phyloP scores from a whole-genome alignment of 352 stramenopile genomes.

The Phytophthora idaei region DNA sequence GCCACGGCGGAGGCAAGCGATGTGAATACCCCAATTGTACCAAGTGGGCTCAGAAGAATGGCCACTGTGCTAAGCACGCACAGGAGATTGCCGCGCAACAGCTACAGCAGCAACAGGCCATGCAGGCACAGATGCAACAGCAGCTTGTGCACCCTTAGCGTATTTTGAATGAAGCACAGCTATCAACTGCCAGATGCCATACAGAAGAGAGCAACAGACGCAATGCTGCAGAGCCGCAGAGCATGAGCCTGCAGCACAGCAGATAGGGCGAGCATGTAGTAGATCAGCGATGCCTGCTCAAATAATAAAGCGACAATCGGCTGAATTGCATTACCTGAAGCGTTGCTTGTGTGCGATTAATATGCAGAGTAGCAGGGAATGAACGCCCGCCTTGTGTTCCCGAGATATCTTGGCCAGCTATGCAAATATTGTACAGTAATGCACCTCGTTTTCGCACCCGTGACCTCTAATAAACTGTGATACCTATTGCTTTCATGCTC shows the following conservation, averaged over 20 bases:
- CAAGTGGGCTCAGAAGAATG: slow-evolving; percentile 90
- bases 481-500: no score
- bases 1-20: slow-evolving; percentile 83
- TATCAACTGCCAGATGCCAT: slow-evolving; percentile 21
- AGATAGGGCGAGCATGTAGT: slow-evolving; percentile 23
- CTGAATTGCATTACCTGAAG: slow-evolving; percentile 10
- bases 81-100: slow-evolving; percentile 77
- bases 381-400: no score
- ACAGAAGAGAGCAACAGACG: slow-evolving; percentile 12
- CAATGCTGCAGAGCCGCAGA: neutral
- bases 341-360: no score
- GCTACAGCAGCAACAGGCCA: slow-evolving; percentile 50
- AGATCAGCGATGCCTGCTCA: slow-evolving; percentile 22
- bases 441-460: no score
- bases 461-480: no score
- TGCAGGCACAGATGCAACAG: slow-evolving; percentile 46
- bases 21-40: slow-evolving; percentile 86
- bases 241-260: slow-evolving; percentile 7
- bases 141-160: slow-evolving; percentile 45
- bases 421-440: no score
- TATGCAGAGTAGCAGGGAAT: no score
- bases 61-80: slow-evolving; percentile 86
- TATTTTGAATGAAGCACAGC: slow-evolving; percentile 24
- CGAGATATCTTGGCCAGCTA: no score
- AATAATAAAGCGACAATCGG: slow-evolving; percentile 36